Evolutionary conservation across 2,329 filamentous ascomycete species (phyloP).

Genomic region (Graphilbum sp.): DNA sequence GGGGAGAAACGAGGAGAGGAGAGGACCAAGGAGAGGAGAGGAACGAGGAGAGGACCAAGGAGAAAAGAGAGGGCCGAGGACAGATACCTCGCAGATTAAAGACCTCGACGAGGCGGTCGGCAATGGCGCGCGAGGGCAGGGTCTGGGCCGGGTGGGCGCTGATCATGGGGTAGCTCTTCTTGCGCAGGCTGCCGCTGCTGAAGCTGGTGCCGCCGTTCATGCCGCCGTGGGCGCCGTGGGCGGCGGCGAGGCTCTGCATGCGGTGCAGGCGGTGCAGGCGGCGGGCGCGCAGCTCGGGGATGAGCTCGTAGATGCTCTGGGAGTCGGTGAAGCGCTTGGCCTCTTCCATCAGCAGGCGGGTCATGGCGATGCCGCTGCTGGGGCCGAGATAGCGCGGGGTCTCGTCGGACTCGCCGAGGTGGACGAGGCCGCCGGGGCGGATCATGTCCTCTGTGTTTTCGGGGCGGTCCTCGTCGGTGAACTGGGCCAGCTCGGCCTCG

Average conservation of each 20-base stretch:
- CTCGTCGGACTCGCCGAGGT: slow-evolving; percentile 72
- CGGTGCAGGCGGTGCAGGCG: slow-evolving; percentile 33
- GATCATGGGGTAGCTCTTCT: slow-evolving; percentile 80
- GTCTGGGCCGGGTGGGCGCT: slow-evolving; percentile 66
- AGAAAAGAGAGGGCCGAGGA: neutral
- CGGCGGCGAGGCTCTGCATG: slow-evolving; percentile 46
- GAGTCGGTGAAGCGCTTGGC: slow-evolving; percentile 87
- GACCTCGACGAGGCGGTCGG: slow-evolving; percentile 65
- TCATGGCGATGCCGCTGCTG: slow-evolving; percentile 91
- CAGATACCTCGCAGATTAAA: slow-evolving; percentile 71
- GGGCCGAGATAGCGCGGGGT: slow-evolving; percentile 77
- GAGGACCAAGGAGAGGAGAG: neutral
- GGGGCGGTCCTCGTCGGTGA: slow-evolving; percentile 61
- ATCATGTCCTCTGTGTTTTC: slow-evolving; percentile 71
- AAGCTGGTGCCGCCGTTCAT: slow-evolving; percentile 33
- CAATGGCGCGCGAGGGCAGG: slow-evolving; percentile 57
- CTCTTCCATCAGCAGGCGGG: slow-evolving; percentile 86
- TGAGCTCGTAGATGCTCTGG: slow-evolving; percentile 80
- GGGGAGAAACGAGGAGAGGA: slow-evolving; percentile 63
- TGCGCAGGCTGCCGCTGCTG: slow-evolving; percentile 38
- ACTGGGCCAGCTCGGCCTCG: slow-evolving; percentile 64
- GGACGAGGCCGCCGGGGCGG: slow-evolving; percentile 70
- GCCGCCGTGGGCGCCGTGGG: slow-evolving; percentile 15
- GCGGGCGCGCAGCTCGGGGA: slow-evolving; percentile 54
- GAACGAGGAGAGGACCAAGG: slow-evolving; percentile 7